Evolutionary conservation across 805 yeast genomes (phyloP), one percentile per base, ranked within the genome.

Genomic region (Lipomyces chichibuensis): DNA sequence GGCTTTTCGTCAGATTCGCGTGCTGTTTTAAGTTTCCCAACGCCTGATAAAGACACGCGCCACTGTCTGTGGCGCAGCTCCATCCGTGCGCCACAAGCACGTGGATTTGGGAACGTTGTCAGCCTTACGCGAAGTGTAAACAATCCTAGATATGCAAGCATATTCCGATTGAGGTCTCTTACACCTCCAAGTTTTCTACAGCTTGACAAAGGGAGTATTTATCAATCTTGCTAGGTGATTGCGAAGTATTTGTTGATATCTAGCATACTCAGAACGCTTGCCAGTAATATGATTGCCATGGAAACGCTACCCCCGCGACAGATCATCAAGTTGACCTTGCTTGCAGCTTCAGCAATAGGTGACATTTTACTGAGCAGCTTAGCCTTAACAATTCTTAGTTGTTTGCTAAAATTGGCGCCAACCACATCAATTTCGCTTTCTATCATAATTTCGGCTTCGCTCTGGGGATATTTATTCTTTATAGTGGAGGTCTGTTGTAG

Each of bases 391-490:
- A 3, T 62, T 17, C 35, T 63, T 11, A n/a, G 27, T 20, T 46
- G n/a, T 33, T 9, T 57, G 14, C 37, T 23, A 8, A 8, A 9
- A n/a, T 35, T 17, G 14, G 25, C 33, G 20, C 33, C 65, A 17
- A 27, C 46, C n/a, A 11, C 35, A 29, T 14, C 43, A 8, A 49
- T 52, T n/a, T 23, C 37, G 33, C 53, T 62, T 23, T 37, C 65
- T 17, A 25, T 49, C 55, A 35, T 66, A 1, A 32, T 65, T 37
- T 17, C 65, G 5, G 65, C 70, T 23, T 66, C 70, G 20, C 13
- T 52, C 14, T 66, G 70, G 70, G 70, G 70, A 32, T 66, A 66
- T 43, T 43, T 68, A 17, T 63, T 61, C 29, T 68, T 9, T 51
- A 27, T 66, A 11, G 51, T 62, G 23, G 68, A 66, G 65, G 70